Percentiles rank a stretch among this genome's conserved stretches.
Evolutionary conservation across 768 basidiomycete species (phyloP).

Genomic region (Auricularia sp.): DNA sequence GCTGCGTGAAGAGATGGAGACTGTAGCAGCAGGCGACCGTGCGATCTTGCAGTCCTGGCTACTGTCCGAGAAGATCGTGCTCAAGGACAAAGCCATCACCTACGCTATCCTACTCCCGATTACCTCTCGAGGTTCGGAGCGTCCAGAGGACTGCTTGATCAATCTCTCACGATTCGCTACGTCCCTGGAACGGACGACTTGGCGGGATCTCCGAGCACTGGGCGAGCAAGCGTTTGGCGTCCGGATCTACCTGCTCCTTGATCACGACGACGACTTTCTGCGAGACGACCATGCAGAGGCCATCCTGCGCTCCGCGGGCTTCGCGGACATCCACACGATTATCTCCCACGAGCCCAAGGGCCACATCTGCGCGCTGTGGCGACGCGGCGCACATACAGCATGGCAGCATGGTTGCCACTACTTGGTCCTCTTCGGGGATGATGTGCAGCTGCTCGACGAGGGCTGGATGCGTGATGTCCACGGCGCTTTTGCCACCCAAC

Average conservation of each 20-base stretch:
- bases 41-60: constrained; percentile 16
- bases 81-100: constrained; percentile 23
- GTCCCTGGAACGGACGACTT: constrained; percentile 37
- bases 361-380: constrained; percentile 44
- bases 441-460: constrained; percentile 38
- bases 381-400: constrained; percentile 37
- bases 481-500: constrained; percentile 24
- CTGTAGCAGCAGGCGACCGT: constrained; percentile 6
- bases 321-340: constrained; percentile 28
- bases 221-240: constrained; percentile 25
- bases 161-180: constrained; percentile 32
- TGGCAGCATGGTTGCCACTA: constrained; percentile 41
- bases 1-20: constrained; percentile 29
- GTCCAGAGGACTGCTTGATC: constrained; percentile 29
- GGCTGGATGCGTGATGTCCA: constrained; percentile 41
- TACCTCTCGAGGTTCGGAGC: constrained; percentile 35
- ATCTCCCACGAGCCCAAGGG: constrained; percentile 32
- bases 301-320: constrained; percentile 27
- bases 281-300: constrained; percentile 26
- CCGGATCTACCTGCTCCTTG: constrained; percentile 43
- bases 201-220: constrained; percentile 26
- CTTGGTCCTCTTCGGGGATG: constrained; percentile 45
- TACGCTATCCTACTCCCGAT: constrained; percentile 50
- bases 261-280: constrained; percentile 37
- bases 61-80: constrained; percentile 29